Percentiles rank a stretch among this genome's conserved stretches.
phyloP scores from a whole-genome alignment of 139 green algal species.

The Auxenochlorella protothecoides region DNA sequence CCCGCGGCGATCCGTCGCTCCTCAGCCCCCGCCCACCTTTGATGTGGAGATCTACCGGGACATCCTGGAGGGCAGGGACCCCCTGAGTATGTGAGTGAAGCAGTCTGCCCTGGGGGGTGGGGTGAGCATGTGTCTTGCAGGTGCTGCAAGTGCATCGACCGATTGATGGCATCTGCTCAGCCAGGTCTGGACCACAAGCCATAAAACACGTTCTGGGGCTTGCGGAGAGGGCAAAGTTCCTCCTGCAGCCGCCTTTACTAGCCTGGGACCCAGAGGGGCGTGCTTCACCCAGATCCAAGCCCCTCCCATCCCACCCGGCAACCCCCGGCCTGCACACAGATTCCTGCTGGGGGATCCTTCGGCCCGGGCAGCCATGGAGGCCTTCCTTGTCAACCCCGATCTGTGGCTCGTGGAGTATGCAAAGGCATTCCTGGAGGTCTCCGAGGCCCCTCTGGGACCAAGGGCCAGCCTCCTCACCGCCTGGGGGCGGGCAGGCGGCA shows the following conservation, averaged over 20 bases:
- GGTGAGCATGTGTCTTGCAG: background rate
- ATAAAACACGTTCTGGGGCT: no score
- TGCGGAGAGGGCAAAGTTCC: no score
- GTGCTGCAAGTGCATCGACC: no score
- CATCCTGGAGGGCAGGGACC: background rate
- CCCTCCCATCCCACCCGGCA: no score
- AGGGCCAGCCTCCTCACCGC: no score
- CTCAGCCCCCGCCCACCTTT: background rate
- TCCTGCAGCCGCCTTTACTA: no score
- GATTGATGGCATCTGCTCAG: no score
- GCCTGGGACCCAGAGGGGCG: no score
- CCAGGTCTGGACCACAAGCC: no score
- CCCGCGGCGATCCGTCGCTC: background rate
- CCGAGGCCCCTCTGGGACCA: no score
- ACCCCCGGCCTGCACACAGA: background rate
- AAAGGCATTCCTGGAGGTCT: background rate
- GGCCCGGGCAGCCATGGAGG: background rate
- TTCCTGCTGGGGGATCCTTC: background rate
- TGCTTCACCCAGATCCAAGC: no score
- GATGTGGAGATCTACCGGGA: background rate
- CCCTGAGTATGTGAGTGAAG: background rate
- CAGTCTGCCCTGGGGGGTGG: background rate
- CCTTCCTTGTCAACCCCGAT: background rate
- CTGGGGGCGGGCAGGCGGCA: no score
- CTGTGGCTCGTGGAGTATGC: constrained; percentile 13